These are phyloP conservation scores for Xylariales sp. DNA, from an alignment of 2,329 filamentous ascomycete species.

Conservation along the genomic window DNA sequence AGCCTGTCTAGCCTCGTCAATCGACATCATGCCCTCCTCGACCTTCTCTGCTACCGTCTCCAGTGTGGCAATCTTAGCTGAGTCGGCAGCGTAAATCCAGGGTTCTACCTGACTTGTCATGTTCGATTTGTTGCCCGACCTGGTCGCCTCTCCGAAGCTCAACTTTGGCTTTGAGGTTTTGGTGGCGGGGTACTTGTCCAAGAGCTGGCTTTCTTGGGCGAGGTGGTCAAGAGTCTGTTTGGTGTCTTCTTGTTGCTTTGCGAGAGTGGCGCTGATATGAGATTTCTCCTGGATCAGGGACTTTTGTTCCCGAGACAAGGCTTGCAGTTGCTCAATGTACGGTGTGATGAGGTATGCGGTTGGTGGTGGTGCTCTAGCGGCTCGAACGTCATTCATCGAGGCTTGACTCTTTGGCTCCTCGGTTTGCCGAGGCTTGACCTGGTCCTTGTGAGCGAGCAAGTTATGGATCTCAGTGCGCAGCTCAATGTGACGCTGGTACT, in stretches of 20 bases:
- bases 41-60: conserved; percentile 56
- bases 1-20: conserved; percentile 47
- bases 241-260: conserved; percentile 46
- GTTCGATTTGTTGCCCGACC: conserved; percentile 29
- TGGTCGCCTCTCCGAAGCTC: conserved; percentile 41
- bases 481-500: conserved; percentile 50
- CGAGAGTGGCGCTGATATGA: conserved; percentile 46
- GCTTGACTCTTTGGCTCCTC: background rate
- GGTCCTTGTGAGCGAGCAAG: conserved; percentile 27
- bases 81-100: conserved; percentile 57
- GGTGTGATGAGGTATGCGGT: conserved; percentile 46
- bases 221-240: conserved; percentile 48
- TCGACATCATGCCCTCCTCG: conserved; percentile 51
- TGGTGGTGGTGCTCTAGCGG: background rate
- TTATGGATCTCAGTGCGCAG: conserved; percentile 44
- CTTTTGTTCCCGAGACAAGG: conserved; percentile 52
- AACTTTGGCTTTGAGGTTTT: conserved; percentile 27
- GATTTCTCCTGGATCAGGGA: conserved; percentile 53
- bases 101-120: conserved; percentile 42
- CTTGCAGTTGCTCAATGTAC: conserved; percentile 50
- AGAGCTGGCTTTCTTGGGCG: conserved; percentile 57
- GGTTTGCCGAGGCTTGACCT: conserved; percentile 11
- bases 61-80: conserved; percentile 54
- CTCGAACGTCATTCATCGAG: background rate
- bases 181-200: conserved; percentile 46